Percentiles rank a stretch among this genome's conserved stretches.
These are phyloP conservation scores for Mariannaea elegans DNA, from an alignment of 2,329 filamentous ascomycete species.

Conservation along the genomic window DNA sequence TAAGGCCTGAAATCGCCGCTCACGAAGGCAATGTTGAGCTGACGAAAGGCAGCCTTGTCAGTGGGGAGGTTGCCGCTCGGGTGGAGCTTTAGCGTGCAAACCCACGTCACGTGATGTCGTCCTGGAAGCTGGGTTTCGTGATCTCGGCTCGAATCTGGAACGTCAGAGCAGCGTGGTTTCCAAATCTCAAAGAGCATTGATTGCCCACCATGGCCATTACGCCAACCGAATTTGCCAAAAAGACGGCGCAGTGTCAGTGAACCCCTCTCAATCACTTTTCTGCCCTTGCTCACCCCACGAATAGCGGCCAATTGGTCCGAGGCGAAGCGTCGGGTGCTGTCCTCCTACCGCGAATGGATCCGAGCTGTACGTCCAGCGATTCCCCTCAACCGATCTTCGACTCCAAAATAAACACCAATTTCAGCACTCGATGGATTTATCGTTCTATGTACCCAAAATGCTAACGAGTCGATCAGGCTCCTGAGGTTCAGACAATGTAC, in stretches of 20 bases:
- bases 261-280: constrained; percentile 1
- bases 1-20: constrained; percentile 16
- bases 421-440: neutral
- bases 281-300: constrained; percentile 46
- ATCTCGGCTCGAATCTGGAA: constrained; percentile 41
- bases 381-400: neutral
- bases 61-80: constrained; percentile 30
- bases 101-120: constrained; percentile 40
- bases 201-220: constrained; percentile 81
- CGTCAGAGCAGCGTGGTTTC: constrained; percentile 43
- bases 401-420: neutral
- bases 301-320: constrained; percentile 89
- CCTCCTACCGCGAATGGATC: constrained; percentile 94
- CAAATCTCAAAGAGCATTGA: constrained; percentile 46
- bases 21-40: constrained; percentile 28
- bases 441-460: neutral
- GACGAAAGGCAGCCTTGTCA: constrained; percentile 33
- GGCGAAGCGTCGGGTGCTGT: constrained; percentile 86
- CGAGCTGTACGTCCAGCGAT: constrained; percentile 77
- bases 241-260: constrained; percentile 78
- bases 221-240: constrained; percentile 89
- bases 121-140: constrained; percentile 35
- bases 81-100: constrained; percentile 28
- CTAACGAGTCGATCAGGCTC: constrained; percentile 69
- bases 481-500: constrained; percentile 98